Evolutionary conservation across 2,329 filamentous ascomycete genomes (phyloP).

Genomic region (Phoma herbarum): DNA sequence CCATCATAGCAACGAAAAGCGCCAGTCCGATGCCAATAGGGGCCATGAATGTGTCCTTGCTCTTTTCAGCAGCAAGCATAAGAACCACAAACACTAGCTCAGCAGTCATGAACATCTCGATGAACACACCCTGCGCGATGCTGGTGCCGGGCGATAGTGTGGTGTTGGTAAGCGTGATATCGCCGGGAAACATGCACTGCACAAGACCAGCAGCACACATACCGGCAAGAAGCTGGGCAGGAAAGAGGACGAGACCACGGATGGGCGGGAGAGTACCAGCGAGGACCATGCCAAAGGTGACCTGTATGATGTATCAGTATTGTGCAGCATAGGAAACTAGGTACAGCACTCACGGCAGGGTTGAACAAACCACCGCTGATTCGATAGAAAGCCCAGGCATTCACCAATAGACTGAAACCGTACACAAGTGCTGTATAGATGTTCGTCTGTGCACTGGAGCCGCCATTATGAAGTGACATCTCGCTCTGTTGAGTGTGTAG

Average conservation of each 20-base stretch:
- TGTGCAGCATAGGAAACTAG: too few species aligned
- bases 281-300: conserved; percentile 39
- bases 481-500: conserved; percentile 30
- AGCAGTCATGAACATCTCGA: conserved; percentile 36
- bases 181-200: conserved; percentile 36
- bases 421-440: conserved; percentile 44
- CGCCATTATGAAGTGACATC: conserved; percentile 24
- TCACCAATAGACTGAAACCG: conserved; percentile 42
- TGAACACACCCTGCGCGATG: conserved; percentile 32
- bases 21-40: conserved; percentile 28
- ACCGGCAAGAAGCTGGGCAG: conserved; percentile 33
- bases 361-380: conserved; percentile 38
- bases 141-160: conserved; percentile 27
- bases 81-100: conserved; percentile 37
- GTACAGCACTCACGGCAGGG: conserved; percentile 26
- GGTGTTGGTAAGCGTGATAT: conserved; percentile 33
- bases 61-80: conserved; percentile 45
- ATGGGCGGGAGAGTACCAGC: conserved; percentile 27
- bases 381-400: conserved; percentile 45
- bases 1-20: conserved; percentile 40
- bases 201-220: conserved; percentile 40
- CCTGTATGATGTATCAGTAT: conserved; percentile 14
- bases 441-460: conserved; percentile 30
- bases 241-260: conserved; percentile 33
- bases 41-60: conserved; percentile 38